These are phyloP conservation scores for Cephalotrichum gorgonifer DNA, from an alignment of 2,329 filamentous ascomycete species.

Conservation along the genomic window DNA sequence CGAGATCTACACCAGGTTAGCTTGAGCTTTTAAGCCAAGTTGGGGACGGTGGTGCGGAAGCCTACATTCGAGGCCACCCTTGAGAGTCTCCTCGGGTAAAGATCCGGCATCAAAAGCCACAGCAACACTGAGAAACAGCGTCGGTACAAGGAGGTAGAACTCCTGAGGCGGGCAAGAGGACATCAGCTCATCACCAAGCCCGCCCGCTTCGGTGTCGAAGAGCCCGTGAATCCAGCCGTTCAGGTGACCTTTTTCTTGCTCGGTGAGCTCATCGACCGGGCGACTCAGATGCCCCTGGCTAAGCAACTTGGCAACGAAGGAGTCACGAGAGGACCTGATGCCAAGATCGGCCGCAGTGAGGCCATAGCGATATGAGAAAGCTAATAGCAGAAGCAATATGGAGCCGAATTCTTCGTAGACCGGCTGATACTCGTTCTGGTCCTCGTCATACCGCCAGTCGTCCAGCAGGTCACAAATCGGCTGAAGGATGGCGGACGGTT, in stretches of 20 bases:
- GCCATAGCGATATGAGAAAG: constrained; percentile 66
- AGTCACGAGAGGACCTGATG: constrained; percentile 42
- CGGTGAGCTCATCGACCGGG: constrained; percentile 48
- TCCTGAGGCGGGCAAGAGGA: constrained; percentile 72
- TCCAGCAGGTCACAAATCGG: constrained; percentile 69
- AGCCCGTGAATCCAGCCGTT: constrained; percentile 68
- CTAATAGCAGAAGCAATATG: constrained; percentile 61
- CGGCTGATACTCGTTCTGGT: constrained; percentile 75
- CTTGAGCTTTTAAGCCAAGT: not conserved
- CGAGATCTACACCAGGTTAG: constrained; percentile 46
- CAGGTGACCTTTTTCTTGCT: constrained; percentile 55
- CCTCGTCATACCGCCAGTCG: constrained; percentile 71
- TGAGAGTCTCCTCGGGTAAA: constrained; percentile 59
- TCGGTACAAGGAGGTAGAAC: constrained; percentile 70
- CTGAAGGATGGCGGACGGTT: constrained; percentile 56
- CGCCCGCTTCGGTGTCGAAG: constrained; percentile 63
- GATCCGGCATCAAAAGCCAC: constrained; percentile 56
- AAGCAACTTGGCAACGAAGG: constrained; percentile 60
- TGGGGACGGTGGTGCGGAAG: constrained; percentile 9
- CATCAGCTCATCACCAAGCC: constrained; percentile 71
- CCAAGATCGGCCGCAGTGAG: constrained; percentile 57
- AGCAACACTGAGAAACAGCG: constrained; percentile 66
- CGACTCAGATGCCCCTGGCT: constrained; percentile 47
- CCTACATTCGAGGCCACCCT: constrained; percentile 66
- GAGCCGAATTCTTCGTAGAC: constrained; percentile 80